A percentile compares a stretch with the other conserved stretches of the same genome.
phyloP scores from a whole-genome alignment of 805 yeast species.

The Groenewaldozyma tartarivorans region DNA sequence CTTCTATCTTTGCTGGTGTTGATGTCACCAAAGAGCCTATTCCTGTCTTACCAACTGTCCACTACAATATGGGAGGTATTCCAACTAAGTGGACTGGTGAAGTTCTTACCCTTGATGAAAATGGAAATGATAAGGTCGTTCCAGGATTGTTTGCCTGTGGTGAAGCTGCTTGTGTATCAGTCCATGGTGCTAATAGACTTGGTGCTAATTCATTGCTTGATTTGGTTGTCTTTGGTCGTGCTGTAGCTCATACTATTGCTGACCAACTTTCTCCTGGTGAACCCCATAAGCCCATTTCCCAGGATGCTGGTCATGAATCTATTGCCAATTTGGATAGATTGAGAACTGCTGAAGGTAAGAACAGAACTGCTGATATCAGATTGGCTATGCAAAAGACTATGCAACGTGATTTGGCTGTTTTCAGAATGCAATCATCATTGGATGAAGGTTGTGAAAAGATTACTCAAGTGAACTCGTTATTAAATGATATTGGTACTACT shows the following conservation, averaged over 20 bases:
- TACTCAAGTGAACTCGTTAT: slow-evolving; percentile 61
- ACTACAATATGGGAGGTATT: slow-evolving; percentile 99
- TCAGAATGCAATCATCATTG: slow-evolving; percentile 85
- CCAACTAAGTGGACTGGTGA: slow-evolving; percentile 98
- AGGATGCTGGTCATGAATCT: slow-evolving; percentile 82
- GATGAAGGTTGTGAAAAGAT: slow-evolving; percentile 86
- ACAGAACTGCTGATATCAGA: slow-evolving; percentile 81
- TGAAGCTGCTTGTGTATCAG: slow-evolving; percentile 98
- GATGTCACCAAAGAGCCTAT: slow-evolving; percentile 99
- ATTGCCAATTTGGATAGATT: slow-evolving; percentile 82
- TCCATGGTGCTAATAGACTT: slow-evolving; percentile 97
- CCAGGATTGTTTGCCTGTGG: slow-evolving; percentile 97
- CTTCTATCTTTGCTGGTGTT: slow-evolving; percentile 97
- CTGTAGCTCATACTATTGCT: slow-evolving; percentile 85
- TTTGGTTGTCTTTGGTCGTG: slow-evolving; percentile 96
- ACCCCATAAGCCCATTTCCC: slow-evolving; percentile 74
- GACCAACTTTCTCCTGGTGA: slow-evolving; percentile 80
- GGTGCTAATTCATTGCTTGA: slow-evolving; percentile 97
- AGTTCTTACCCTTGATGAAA: slow-evolving; percentile 69
- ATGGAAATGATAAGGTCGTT: slow-evolving; percentile 83
- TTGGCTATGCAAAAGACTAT: slow-evolving; percentile 87
- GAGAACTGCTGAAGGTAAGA: slow-evolving; percentile 77
- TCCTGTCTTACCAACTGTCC: slow-evolving; percentile 96
- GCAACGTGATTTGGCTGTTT: slow-evolving; percentile 96
- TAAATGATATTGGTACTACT: slow-evolving; percentile 70